These are phyloP conservation scores for Phytomonas serpens DNA, from an alignment of 208 protist species.

Conservation along the genomic window DNA sequence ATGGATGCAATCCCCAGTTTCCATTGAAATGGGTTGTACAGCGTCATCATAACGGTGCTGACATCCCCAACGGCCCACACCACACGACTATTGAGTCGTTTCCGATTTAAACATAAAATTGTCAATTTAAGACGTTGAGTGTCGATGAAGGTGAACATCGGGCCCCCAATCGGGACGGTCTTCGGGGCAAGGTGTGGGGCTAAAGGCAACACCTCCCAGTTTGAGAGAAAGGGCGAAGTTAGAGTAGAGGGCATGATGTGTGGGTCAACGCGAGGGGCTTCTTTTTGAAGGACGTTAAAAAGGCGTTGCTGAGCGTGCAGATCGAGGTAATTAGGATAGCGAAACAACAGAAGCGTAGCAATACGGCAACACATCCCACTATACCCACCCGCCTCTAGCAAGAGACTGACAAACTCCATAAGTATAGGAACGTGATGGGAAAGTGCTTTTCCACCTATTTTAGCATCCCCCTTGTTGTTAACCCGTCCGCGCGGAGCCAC, in stretches of 20 bases:
- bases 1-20: conserved; percentile 38
- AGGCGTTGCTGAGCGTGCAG: conserved; percentile 32
- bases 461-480: not conserved
- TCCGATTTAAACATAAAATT: conserved; percentile 72
- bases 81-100: conserved; percentile 47
- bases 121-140: conserved; percentile 75
- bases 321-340: conserved; percentile 45
- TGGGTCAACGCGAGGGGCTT: conserved; percentile 22
- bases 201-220: conserved; percentile 65
- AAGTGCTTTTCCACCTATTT: not conserved
- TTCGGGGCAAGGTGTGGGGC: conserved; percentile 71
- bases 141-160: conserved; percentile 89
- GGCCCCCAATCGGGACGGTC: conserved; percentile 67
- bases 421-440: not conserved
- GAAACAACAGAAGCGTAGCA: conserved; percentile 66
- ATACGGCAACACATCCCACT: conserved; percentile 31
- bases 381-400: not conserved
- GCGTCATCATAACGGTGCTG: conserved; percentile 52
- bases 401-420: not conserved
- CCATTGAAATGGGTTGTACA: conserved; percentile 62
- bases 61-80: conserved; percentile 83
- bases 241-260: conserved; percentile 21
- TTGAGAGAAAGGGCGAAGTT: conserved; percentile 43
- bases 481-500: not conserved
- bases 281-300: conserved; percentile 24